These are phyloP conservation scores for Closterium sp. DNA, from an alignment of 139 green algal species.

Conservation along the genomic window DNA sequence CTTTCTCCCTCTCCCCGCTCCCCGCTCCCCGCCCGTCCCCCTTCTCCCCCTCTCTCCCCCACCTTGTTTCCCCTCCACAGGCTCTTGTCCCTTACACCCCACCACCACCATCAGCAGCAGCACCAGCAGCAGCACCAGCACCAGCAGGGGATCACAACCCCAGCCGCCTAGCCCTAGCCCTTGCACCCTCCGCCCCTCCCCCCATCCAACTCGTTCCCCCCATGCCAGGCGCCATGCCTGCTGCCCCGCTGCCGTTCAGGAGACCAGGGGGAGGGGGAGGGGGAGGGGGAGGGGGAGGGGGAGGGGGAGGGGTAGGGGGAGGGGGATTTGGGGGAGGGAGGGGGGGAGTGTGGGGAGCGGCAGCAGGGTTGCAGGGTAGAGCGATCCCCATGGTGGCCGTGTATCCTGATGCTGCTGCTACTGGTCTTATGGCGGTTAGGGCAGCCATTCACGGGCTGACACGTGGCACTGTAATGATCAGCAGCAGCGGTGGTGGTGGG, in stretches of 20 bases:
- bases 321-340: not conserved
- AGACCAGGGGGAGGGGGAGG: not conserved
- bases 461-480: not conserved
- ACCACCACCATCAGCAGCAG: not conserved
- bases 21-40: too few species aligned
- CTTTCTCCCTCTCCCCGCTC: too few species aligned
- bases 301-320: not conserved
- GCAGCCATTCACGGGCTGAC: not conserved
- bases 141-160: not conserved
- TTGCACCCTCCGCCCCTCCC: not conserved
- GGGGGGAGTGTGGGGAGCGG: not conserved
- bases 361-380: not conserved
- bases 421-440: not conserved
- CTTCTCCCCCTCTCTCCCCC: not conserved
- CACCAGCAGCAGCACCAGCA: not conserved
- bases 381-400: not conserved
- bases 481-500: not conserved
- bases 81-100: not conserved
- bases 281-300: too few species aligned
- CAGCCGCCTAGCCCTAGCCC: not conserved
- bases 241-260: not conserved
- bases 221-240: not conserved
- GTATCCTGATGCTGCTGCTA: not conserved
- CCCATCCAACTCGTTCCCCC: not conserved
- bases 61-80: not conserved